Evolutionary conservation across 2,329 filamentous ascomycete species (phyloP), one percentile per base, ranked within the genome.

Genomic region (Ascochyta fabae): DNA sequence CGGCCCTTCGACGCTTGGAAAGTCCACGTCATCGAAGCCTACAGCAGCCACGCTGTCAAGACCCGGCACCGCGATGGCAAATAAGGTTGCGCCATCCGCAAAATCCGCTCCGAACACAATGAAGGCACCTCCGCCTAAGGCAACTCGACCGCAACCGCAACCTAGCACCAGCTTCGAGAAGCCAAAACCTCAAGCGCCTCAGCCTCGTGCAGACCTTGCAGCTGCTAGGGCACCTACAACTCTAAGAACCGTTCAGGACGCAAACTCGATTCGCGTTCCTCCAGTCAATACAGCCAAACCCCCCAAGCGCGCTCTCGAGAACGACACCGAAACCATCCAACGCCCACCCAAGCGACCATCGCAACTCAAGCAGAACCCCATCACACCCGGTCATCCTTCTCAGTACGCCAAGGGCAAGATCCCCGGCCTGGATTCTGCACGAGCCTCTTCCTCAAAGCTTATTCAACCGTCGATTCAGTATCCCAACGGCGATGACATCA

Each of bases 401-500:
- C 84, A 86, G 70, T 88, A 94, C 56, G 90, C 91, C 7, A 96
- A 90, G 76, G 90, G 87, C n/a, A 87, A 89, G 26, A 97, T 97
- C 64, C 90, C 92, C 2, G 97, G 97, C 70, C 92, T 92, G 6
- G 85, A 93, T 19, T 86, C 86, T 56, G 80, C 68, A n/a, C 67
- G 65, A 31, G 53, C 62, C 45, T 63, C 65, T 77, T 78, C 55
- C 88, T 88, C 86, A 12, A 59, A 63, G 1, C 80, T 81, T 55
- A 48, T 45, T n/a, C 50, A 53, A 16, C 46, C 64, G 1, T 90
- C 89, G 67, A 88, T 90, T 1, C 86, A 91, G 48, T 96, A 96
- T 77, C 90, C 89, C 58, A 94, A 92, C 65, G 92, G 93, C 58
- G 95, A 99, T 56, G 86, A 85, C 47, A 97, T 99, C 68, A 89